A percentile compares a stretch with the other conserved stretches of the same genome.
phyloP scores from a whole-genome alignment of 2,329 filamentous ascomycete genomes.

The Pseudopyrenochaeta lycopersici region DNA sequence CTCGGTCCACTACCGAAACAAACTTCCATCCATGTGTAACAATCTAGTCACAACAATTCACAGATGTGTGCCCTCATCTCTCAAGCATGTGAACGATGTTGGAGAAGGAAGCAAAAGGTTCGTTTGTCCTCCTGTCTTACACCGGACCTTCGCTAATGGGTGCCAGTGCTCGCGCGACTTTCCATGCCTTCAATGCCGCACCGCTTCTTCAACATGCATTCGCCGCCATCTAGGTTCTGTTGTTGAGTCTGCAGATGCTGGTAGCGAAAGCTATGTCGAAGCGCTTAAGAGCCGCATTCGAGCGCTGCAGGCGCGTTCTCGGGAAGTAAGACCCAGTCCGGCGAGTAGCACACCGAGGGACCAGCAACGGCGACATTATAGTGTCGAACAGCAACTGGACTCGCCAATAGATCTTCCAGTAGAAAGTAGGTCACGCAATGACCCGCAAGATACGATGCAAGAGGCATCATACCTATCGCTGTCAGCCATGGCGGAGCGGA shows the following conservation, averaged over 20 bases:
- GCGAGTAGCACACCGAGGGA: too few species aligned
- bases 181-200: constrained; percentile 12
- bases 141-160: not conserved
- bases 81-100: constrained; percentile 25
- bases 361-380: too few species aligned
- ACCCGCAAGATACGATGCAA: constrained; percentile 18
- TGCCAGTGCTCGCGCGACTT: constrained; percentile 16
- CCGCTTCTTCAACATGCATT: constrained; percentile 9
- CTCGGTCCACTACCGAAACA: too few species aligned
- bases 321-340: too few species aligned
- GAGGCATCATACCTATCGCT: constrained; percentile 19
- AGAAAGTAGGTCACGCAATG: too few species aligned
- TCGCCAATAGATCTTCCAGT: too few species aligned
- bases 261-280: constrained; percentile 7
- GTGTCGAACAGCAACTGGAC: too few species aligned
- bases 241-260: not conserved
- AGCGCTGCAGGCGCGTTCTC: not conserved
- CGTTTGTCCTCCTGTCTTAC: too few species aligned
- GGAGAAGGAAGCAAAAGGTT: constrained; percentile 27
- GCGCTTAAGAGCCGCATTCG: constrained; percentile 7
- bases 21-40: too few species aligned
- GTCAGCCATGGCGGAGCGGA: constrained; percentile 21
- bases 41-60: too few species aligned
- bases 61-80: too few species aligned
- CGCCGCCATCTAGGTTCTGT: constrained; percentile 10